phyloP scores from a whole-genome alignment of 2,329 filamentous ascomycete species.

The Epichloe coenophiala region DNA sequence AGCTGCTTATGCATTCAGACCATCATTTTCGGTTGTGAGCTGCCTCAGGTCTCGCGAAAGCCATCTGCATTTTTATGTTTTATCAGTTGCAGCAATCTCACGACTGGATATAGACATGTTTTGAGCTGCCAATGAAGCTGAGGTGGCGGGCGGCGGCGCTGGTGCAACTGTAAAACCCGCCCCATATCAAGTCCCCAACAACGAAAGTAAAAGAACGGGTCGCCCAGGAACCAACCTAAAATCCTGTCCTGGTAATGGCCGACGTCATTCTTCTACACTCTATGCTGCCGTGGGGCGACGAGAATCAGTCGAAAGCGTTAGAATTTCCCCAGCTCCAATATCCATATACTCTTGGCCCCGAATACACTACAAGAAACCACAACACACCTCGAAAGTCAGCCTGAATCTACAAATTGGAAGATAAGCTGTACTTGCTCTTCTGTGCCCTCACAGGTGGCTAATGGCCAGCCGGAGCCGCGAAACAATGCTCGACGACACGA shows the following conservation, averaged over 20 bases:
- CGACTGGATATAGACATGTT: neutral
- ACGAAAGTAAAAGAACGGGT: neutral
- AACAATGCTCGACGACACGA: conserved; percentile 14
- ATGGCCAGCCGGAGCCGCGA: conserved; percentile 2
- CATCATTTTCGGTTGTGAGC: no score
- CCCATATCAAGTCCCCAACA: neutral
- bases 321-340: no score
- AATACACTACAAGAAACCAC: no score
- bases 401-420: neutral
- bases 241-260: neutral
- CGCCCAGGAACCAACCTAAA: no score
- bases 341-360: no score
- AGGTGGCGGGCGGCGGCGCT: neutral
- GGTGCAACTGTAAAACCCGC: neutral
- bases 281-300: neutral
- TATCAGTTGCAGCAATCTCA: no score
- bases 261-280: conserved; percentile 1
- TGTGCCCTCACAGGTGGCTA: neutral
- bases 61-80: no score
- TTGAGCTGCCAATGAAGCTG: neutral
- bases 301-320: neutral
- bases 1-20: no score
- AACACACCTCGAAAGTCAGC: no score
- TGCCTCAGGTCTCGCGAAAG: no score
- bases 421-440: neutral